A percentile compares a stretch with the other conserved stretches of the same genome.
These are phyloP conservation scores for Sporothrix curviconia DNA, from an alignment of 2,329 filamentous ascomycete species.

Conservation along the genomic window DNA sequence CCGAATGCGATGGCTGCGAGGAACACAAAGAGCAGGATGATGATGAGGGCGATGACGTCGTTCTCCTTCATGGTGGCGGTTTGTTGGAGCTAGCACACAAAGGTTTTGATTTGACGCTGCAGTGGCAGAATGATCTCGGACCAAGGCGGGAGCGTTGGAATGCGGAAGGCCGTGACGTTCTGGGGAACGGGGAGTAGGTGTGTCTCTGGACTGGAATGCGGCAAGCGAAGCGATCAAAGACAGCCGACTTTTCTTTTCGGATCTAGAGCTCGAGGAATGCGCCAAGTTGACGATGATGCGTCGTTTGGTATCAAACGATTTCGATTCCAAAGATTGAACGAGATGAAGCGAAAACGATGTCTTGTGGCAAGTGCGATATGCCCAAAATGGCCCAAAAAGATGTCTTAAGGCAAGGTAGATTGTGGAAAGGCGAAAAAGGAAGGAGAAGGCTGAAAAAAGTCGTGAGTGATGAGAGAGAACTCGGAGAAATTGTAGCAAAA, in stretches of 20 bases:
- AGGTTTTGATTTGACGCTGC: background rate
- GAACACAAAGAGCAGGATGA: conserved; percentile 59
- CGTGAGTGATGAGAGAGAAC: too few relatives aligned
- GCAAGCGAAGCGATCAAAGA: background rate
- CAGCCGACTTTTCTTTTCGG: background rate
- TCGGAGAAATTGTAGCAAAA: background rate
- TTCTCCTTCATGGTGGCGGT: conserved; percentile 53
- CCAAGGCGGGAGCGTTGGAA: background rate
- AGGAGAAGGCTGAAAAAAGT: too few relatives aligned
- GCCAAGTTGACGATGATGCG: too few relatives aligned
- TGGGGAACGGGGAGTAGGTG: background rate
- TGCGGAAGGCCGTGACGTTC: background rate
- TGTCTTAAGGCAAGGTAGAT: background rate
- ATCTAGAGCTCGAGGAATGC: too few relatives aligned
- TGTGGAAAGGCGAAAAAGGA: too few relatives aligned
- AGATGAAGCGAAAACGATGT: too few relatives aligned
- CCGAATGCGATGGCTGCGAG: conserved; percentile 56
- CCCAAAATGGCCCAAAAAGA: background rate
- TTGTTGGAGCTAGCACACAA: background rate
- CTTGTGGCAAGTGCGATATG: too few relatives aligned
- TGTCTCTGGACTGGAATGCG: conserved; percentile 3
- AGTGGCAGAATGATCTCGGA: background rate
- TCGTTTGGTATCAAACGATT: background rate
- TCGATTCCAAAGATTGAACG: too few relatives aligned
- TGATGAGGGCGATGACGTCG: conserved; percentile 62